Percentiles rank a stretch among this genome's conserved stretches.
Conservation (phyloP, 495 filamentous ascomycete species). For the Aspergillus baeticus region DNA sequence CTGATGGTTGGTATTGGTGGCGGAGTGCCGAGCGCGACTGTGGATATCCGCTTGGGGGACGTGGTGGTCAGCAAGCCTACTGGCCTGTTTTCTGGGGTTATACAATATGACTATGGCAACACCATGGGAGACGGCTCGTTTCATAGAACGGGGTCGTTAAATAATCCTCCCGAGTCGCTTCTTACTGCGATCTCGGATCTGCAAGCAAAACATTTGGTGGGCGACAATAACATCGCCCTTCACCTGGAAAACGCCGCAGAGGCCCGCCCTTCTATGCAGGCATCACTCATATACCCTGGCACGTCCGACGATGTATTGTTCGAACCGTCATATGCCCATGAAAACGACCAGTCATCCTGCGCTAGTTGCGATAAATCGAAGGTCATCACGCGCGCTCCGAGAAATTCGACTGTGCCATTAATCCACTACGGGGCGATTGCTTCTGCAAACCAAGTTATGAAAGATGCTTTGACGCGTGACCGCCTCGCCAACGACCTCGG, state of each 20-base stretch:
- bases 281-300: background rate
- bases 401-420: background rate
- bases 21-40: conserved; percentile 23
- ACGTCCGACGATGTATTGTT: background rate
- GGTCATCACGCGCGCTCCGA: background rate
- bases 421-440: background rate
- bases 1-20: conserved; percentile 39
- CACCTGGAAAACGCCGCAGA: background rate
- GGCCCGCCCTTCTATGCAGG: background rate
- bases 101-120: conserved; percentile 31
- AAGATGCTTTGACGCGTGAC: background rate
- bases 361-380: background rate
- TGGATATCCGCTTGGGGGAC: conserved; percentile 37
- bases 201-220: background rate
- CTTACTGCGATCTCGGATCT: background rate
- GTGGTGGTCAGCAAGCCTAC: conserved; percentile 33
- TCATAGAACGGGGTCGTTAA: background rate
- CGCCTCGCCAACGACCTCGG: background rate
- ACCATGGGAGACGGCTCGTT: background rate
- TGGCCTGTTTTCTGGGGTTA: conserved; percentile 21
- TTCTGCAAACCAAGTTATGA: background rate
- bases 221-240: background rate
- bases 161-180: background rate
- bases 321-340: background rate
- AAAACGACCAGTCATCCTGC: background rate